Evolutionary conservation across 257 asterid genomes (phyloP), one percentile per base, ranked within the genome.

Genomic region (Solanum sejunctum): DNA sequence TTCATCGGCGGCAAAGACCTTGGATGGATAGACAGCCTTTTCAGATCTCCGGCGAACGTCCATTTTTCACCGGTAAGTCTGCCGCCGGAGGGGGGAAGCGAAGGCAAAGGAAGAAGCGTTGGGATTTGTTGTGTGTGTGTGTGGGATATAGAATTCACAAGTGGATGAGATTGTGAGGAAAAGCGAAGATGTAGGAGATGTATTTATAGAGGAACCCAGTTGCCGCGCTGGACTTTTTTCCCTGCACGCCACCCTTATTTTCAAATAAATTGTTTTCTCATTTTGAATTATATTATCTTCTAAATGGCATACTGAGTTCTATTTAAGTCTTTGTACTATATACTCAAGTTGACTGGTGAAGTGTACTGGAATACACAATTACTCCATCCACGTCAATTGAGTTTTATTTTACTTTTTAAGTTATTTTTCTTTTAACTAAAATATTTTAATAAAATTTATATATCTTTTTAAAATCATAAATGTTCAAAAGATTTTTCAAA

Each of bases 221-320:
- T 89, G 89, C 86, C 89, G 88, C 86, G 87, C 89, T 73, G 86
- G 86, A 83, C 78, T 83, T 86, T 49, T 17, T 80, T 87, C 51
- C 86, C 86, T 87, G 81, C 85, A 56, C n/a, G n/a, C 28, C 60
- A 10, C 55, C 17, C 17, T 4, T 16, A 55, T 55, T 55, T 58
- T 15, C 64, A 57, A n/a, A 26, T 10, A 32, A 32, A 20, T 58
- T 0, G 4, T 3, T 58, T 49, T 45, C 0, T 51, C 1, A 10
- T 20, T 10, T 47, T 75, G 10, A 64, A 64, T 64, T 5, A 61
- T 5, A 23, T 23, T 23, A 63, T 63, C 11, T 26, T 12, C 45
- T 43, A 32, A 32, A 32, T 32, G 36, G 3, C 36, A 32, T 32
- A 32, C 36, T 32, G 41, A 7, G 41, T 36, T 36, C 41, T 36